Evolutionary conservation across 805 yeast genomes (phyloP).

Genomic region (Wickerhamomyces silvicola): DNA sequence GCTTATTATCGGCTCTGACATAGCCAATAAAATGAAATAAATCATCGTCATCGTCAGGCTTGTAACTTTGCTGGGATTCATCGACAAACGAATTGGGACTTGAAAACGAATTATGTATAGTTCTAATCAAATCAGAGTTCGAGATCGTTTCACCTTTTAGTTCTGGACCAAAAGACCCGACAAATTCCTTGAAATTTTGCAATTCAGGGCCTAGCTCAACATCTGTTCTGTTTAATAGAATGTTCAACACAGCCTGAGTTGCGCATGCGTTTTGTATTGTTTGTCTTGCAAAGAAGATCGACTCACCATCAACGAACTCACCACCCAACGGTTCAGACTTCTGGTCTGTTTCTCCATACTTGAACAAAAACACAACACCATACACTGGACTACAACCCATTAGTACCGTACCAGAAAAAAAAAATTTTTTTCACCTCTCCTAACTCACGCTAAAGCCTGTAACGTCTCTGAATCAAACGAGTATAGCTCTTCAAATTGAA

Average conservation of each 20-base stretch:
- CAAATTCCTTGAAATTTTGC: conserved; percentile 41
- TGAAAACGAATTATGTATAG: conserved; percentile 56
- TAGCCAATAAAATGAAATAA: conserved; percentile 58
- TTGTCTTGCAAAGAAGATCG: conserved; percentile 56
- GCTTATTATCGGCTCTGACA: conserved; percentile 32
- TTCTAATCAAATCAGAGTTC: conserved; percentile 49
- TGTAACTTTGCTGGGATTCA: conserved; percentile 24
- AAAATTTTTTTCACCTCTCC: not conserved
- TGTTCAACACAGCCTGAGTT: conserved; percentile 61
- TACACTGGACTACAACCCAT: conserved; percentile 34
- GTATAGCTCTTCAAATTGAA: conserved; percentile 54
- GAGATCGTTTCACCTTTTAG: conserved; percentile 57
- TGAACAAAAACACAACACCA: conserved; percentile 59
- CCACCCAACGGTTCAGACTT: conserved; percentile 36
- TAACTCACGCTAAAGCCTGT: conserved; percentile 17
- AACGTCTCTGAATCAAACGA: conserved; percentile 42
- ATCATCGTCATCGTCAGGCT: conserved; percentile 39
- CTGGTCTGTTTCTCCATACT: conserved; percentile 41
- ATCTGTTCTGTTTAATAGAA: conserved; percentile 39
- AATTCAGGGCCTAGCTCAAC: conserved; percentile 45
- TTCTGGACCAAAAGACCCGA: conserved; percentile 45
- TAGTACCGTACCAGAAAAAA: conserved; percentile 7
- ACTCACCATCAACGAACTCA: conserved; percentile 26
- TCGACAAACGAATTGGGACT: conserved; percentile 46
- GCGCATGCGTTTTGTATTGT: conserved; percentile 66